These are phyloP conservation scores for Cryphonectria japonica DNA, from an alignment of 2,329 filamentous ascomycete species.

Conservation along the genomic window DNA sequence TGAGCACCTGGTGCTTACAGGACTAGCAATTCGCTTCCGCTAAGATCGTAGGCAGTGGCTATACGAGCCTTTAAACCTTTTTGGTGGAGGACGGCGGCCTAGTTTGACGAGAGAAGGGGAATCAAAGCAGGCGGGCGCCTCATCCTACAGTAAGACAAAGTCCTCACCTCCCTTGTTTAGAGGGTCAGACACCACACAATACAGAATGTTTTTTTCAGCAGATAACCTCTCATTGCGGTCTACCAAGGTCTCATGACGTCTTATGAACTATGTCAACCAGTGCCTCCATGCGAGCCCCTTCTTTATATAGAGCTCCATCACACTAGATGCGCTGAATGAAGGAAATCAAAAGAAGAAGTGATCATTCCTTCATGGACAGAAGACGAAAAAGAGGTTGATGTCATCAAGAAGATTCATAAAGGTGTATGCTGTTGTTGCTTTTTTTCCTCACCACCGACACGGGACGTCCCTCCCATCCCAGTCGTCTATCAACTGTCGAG, in stretches of 20 bases:
- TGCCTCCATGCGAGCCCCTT: background rate
- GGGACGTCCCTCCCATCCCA: slow-evolving; percentile 66
- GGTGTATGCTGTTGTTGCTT: background rate
- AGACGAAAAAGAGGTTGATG: slow-evolving; percentile 3
- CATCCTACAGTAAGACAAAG: background rate
- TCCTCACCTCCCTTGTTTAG: background rate
- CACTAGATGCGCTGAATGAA: background rate
- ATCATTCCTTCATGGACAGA: slow-evolving; percentile 7
- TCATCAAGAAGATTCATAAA: slow-evolving; percentile 14
- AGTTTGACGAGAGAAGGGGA: background rate
- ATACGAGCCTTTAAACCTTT: background rate
- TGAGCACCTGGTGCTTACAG: background rate
- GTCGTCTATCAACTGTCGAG: slow-evolving; percentile 52
- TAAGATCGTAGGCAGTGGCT: background rate
- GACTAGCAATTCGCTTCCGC: background rate
- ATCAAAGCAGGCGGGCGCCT: background rate
- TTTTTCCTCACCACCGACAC: slow-evolving; percentile 19
- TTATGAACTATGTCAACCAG: background rate
- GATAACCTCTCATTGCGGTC: slow-evolving; percentile 1
- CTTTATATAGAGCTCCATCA: background rate
- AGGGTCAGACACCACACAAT: slow-evolving; percentile 12
- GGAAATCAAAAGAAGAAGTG: background rate
- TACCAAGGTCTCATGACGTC: background rate
- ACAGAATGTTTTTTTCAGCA: slow-evolving; percentile 16
- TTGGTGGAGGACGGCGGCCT: background rate